These are phyloP conservation scores for Microcyclospora tardicrescens DNA, from an alignment of 2,329 filamentous ascomycete genomes.

Conservation along the genomic window DNA sequence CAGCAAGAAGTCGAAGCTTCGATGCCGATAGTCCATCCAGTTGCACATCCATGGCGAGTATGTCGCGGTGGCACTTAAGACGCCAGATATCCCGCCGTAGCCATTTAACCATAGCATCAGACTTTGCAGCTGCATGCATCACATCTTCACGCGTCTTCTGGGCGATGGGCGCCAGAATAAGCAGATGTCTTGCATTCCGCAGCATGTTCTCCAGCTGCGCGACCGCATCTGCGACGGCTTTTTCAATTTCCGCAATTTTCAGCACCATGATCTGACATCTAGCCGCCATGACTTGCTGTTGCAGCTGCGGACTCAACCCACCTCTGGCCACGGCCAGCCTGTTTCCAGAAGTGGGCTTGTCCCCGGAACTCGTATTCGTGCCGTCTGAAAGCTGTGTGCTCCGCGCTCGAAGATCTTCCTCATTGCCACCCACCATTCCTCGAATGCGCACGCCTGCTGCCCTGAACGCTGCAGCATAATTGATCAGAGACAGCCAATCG, in stretches of 20 bases:
- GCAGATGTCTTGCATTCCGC: slow-evolving; percentile 78
- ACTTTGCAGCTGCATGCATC: slow-evolving; percentile 67
- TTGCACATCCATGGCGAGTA: slow-evolving; percentile 71
- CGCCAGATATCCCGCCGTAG: slow-evolving; percentile 88
- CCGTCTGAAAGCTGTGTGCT: background rate
- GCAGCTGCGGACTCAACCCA: slow-evolving; percentile 49
- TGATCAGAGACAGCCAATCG: slow-evolving; percentile 91
- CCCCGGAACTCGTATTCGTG: slow-evolving; percentile 33
- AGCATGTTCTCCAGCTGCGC: slow-evolving; percentile 72
- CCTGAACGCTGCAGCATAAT: slow-evolving; percentile 89
- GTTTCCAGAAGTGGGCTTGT: slow-evolving; percentile 57
- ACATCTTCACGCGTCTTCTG: slow-evolving; percentile 79
- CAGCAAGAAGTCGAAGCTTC: slow-evolving; percentile 7
- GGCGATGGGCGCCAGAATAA: slow-evolving; percentile 79
- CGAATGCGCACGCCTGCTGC: slow-evolving; percentile 85
- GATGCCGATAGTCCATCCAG: slow-evolving; percentile 46
- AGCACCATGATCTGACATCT: slow-evolving; percentile 69
- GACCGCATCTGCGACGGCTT: slow-evolving; percentile 58
- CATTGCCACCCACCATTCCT: slow-evolving; percentile 70
- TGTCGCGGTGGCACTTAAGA: slow-evolving; percentile 79
- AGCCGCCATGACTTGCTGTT: slow-evolving; percentile 71
- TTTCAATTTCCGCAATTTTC: slow-evolving; percentile 72
- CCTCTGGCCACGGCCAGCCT: slow-evolving; percentile 47
- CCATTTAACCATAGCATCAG: slow-evolving; percentile 86
- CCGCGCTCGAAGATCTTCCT: slow-evolving; percentile 52